Evolutionary conservation across 352 stramenopile species (phyloP).

Genomic region (Peronospora tabacina): DNA sequence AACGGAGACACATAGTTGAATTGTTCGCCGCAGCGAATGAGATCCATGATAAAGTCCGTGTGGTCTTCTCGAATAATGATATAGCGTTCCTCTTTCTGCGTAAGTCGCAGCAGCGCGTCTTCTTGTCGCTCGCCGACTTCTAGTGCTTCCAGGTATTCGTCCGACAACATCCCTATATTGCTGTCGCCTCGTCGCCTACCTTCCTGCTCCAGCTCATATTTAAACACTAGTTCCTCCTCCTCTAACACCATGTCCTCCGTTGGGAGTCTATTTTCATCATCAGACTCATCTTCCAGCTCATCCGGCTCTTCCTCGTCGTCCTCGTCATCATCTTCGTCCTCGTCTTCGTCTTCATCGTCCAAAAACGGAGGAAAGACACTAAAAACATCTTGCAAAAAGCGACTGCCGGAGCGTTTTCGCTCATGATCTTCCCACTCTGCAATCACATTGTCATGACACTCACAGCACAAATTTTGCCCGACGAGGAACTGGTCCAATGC

Average conservation of each 20-base stretch:
- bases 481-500: constrained; percentile 72
- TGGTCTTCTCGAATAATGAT: constrained; percentile 81
- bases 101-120: constrained; percentile 61
- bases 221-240: constrained; percentile 62
- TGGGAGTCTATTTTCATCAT: constrained; percentile 36
- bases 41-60: constrained; percentile 72
- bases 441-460: constrained; percentile 80
- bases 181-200: constrained; percentile 16
- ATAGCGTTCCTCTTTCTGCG: constrained; percentile 74
- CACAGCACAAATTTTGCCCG: constrained; percentile 67
- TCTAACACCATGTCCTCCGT: constrained; percentile 40
- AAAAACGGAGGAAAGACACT: constrained; percentile 71
- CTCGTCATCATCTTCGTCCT: constrained; percentile 46
- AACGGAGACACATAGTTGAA: constrained; percentile 60
- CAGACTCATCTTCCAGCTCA: constrained; percentile 33
- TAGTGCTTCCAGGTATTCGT: constrained; percentile 57
- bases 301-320: constrained; percentile 37
- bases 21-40: constrained; percentile 71
- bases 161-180: constrained; percentile 37
- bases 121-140: constrained; percentile 61
- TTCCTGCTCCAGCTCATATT: constrained; percentile 60
- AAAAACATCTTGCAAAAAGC: constrained; percentile 67
- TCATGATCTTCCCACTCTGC: constrained; percentile 78
- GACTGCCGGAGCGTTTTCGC: constrained; percentile 49
- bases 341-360: constrained; percentile 54